Evolutionary conservation across 2,329 filamentous ascomycete species (phyloP), one percentile per base, ranked within the genome.

Genomic region (Botrytis deweyae): DNA sequence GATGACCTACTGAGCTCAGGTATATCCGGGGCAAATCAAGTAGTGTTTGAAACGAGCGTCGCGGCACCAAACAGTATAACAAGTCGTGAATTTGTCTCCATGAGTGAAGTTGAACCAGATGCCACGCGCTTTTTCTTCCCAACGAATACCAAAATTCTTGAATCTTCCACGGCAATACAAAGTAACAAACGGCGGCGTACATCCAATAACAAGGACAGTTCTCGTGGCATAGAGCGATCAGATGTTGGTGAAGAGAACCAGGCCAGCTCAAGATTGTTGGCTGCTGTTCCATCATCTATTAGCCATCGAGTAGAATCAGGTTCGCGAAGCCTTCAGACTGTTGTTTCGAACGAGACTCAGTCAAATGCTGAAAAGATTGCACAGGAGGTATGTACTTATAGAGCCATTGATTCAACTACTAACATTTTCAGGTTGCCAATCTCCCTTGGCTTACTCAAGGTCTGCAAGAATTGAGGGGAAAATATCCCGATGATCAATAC

Each of bases 371-470:
- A 59, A 46, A 72, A 49, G 16, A 52, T 72, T 36, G 49, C 63
- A 25, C 52, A 38, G 10, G 71, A 72, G 42, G 63, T 61, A 68
- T 40, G 40, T 58, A 29, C 14, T 72, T 8, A 6, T 22, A 14
- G 9, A 12, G 20, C 29, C 22, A 52, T 33, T 22, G 7, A 46
- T 38, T 6, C 25, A 61, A 29, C 6, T 22, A 4, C 63, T 72
- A 72, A 72, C 40, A 0, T 58, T 29, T 4, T 46, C 63, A 72
- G 71, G 46, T 72, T 68, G 71, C 49, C 18, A 72, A 72, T 58
- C 63, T 68, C 29, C 63, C 71, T 44, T 72, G 71, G 71, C n/a
- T 72, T 12, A 65, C 63, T 20, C 63, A 62, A 29, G 71, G 71
- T 6, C 63, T 72, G 10, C 25, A 49, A 68, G 71, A 52, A 22